phyloP scores from a whole-genome alignment of 164 flowering plant genomes.

The Amborella trichopoda region DNA sequence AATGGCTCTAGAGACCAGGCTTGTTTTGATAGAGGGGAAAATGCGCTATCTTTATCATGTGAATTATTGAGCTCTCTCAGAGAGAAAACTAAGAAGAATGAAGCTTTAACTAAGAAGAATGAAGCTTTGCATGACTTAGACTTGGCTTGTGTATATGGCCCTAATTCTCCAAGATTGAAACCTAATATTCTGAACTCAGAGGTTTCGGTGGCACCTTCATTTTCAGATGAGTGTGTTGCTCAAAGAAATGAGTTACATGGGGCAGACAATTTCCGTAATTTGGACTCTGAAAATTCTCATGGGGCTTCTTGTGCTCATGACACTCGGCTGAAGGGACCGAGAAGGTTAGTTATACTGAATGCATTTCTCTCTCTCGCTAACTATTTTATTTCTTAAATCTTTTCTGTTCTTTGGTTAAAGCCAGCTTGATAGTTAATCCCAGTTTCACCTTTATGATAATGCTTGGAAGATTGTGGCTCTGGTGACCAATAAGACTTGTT shows the following conservation, averaged over 20 bases:
- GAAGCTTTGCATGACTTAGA: conserved; percentile 13
- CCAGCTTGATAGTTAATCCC: no score
- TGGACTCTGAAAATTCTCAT: conserved; percentile 16
- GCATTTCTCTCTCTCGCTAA: neutral
- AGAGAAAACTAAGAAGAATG: no score
- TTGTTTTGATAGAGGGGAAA: neutral
- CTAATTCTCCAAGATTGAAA: conserved; percentile 49
- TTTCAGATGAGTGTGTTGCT: conserved; percentile 29
- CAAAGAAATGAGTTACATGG: conserved; percentile 16
- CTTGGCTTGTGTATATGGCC: conserved; percentile 39
- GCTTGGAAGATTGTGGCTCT: no score
- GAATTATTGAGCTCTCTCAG: no score
- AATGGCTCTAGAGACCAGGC: neutral
- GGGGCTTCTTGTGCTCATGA: conserved; percentile 15
- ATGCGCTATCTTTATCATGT: no score
- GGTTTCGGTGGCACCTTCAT: conserved; percentile 31
- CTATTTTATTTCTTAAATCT: neutral
- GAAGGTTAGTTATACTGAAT: conserved; percentile 27
- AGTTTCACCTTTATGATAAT: no score
- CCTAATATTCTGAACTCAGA: conserved; percentile 16
- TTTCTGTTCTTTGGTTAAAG: neutral
- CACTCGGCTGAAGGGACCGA: conserved; percentile 18
- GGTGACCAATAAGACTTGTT: no score
- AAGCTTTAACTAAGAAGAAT: no score
- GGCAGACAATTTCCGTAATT: conserved; percentile 11